Base-by-base conservation (phyloP, 2,329 filamentous ascomycete species). In the Pseudogymnoascus sp. region DNA sequence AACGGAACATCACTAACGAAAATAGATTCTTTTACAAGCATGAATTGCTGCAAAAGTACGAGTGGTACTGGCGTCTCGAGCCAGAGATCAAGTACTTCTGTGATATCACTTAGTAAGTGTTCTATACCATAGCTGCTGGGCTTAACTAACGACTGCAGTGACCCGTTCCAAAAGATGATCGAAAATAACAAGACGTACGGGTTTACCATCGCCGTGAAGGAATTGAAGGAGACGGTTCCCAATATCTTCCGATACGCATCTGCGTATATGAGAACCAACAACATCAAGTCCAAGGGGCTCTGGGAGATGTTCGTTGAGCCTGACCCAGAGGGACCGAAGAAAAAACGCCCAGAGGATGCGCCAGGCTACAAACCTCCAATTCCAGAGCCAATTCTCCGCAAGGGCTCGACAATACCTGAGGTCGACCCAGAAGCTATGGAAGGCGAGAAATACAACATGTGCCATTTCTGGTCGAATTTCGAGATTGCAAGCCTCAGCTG, bases 51-150 rank as follows among this genome's bases (percentile, higher is more conserved):
- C 85, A 90, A 73, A 97, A 97, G 77, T 99, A 97, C 78, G 92
- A 97, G 74, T 99, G 95, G 95, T 99, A 99, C 81, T 99, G 95
- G 95, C 91, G 95, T 67, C 81, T 99, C 70, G 95, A 99, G 82
- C 95, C 95, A 68, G 95, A 99, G 78, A 97, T 99, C 84, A 97
- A 93, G 79, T 99, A 97, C 80, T 99, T 99, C 80, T 99, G 95
- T 77, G 95, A 99, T 75, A 97, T 99, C 70, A 99, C 95, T 68
- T 99, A 99, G 90, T 93, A 86, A 66, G 86, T 74, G 37, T 35
- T 15, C 6, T 44, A 17, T 13, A 31, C 11, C 33, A 60, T 9
- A 5, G 19, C 23, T 56, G 17, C 7, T 0, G 2, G 31, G n/a
- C 33, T 19, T 63, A 67, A 60, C 75, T 79, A 65, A 80, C 70